Base-by-base conservation (phyloP, 352 stramenopile genomes). In the Phytophthora hibernalis region DNA sequence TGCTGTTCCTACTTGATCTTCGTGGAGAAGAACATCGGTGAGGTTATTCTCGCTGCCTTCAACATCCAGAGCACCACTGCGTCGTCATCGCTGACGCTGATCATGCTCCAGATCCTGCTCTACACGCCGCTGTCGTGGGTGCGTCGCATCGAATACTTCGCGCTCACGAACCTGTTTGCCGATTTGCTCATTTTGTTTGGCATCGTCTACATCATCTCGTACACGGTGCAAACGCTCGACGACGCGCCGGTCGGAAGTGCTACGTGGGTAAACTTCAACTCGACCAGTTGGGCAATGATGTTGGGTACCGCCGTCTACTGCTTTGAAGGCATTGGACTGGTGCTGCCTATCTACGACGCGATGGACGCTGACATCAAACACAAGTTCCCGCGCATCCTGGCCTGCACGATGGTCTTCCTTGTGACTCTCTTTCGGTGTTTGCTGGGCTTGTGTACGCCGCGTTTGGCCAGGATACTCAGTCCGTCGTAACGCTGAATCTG, bases 1-100 rank as follows among this genome's bases (percentile, higher is more conserved):
- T 91, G 82, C 64, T 91, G 82, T 61, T 89, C 82, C 59, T 91
- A 91, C 60, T 69, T 89, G 30, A 91, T 91, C 45, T 91, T 91
- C 54, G 82, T 91, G 49, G 80, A 87, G 57, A 78, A 85, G 63
- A 91, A 91, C 59, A 80, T 91, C 18, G 78, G 74, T 24, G 76
- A 88, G 42, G 77, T 91, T 35, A 72, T 91, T 51, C 68, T 77
- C 44, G 79, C 83, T 35, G 66, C 75, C 0, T 87, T 91, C 33
- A 65, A 76, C 26, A 70, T 76, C 24, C 53, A 78, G 26, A 64
- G 71, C 42, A 83, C 78, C 10, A 65, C 73, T n/a, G 77, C 74
- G 26, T 83, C 77, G 9, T 83, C 72, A 22, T 82, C 77, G 22
- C 76, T 80, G 72, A 83, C 70, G 53, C 72, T 91, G 16, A 84